Conservation (phyloP, 2,329 filamentous ascomycete genomes). For the Fusarium chlamydosporum region DNA sequence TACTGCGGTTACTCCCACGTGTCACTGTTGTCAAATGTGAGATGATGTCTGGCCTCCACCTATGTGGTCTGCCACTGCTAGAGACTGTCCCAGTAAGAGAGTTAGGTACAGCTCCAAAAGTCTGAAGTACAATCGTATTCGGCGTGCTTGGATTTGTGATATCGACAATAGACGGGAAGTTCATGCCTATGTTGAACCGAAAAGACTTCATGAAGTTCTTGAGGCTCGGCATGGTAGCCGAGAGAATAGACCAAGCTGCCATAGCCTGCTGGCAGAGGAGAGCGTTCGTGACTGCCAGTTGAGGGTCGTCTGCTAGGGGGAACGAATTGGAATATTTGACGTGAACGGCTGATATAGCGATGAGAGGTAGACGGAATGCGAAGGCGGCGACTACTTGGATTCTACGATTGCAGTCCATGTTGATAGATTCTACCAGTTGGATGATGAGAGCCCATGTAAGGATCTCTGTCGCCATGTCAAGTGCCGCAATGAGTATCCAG, state of each 20-base stretch:
- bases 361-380: slow-evolving; percentile 42
- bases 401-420: slow-evolving; percentile 31
- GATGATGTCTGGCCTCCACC: slow-evolving; percentile 19
- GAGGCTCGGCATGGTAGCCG: slow-evolving; percentile 40
- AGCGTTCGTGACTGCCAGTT: slow-evolving; percentile 37
- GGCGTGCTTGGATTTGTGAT: slow-evolving; percentile 13
- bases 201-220: slow-evolving; percentile 46
- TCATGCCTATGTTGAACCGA: slow-evolving; percentile 38
- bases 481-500: slow-evolving; percentile 26
- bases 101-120: background rate
- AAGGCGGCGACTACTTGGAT: slow-evolving; percentile 41
- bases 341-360: slow-evolving; percentile 38
- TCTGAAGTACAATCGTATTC: slow-evolving; percentile 34
- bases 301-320: slow-evolving; percentile 28
- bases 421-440: slow-evolving; percentile 36
- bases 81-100: background rate
- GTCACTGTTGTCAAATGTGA: slow-evolving; percentile 12
- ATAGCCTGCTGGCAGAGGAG: slow-evolving; percentile 38
- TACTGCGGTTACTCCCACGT: slow-evolving; percentile 5
- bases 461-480: slow-evolving; percentile 36
- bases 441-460: slow-evolving; percentile 33
- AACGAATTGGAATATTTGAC: slow-evolving; percentile 21
- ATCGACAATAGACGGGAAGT: slow-evolving; percentile 38
- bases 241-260: slow-evolving; percentile 42
- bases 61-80: background rate